These are phyloP conservation scores for Endoconidiophora laricicola DNA, from an alignment of 2,329 filamentous ascomycete genomes.

Conservation along the genomic window DNA sequence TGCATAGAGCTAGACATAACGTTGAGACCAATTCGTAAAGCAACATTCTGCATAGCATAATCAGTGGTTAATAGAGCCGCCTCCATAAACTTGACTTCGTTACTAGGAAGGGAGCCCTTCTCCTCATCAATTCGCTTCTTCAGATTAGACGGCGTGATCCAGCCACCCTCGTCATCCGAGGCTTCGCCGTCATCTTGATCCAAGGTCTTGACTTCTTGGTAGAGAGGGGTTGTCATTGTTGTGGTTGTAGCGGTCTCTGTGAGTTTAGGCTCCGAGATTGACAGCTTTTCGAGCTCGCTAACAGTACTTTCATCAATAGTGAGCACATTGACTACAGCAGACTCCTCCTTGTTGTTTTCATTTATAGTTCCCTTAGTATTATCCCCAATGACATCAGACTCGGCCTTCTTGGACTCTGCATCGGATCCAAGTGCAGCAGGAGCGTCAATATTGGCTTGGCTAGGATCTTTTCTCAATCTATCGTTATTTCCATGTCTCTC, in stretches of 20 bases:
- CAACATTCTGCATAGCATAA: constrained; percentile 95
- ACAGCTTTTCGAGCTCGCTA: constrained; percentile 3
- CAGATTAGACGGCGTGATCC: constrained; percentile 91
- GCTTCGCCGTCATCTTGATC: constrained; percentile 15
- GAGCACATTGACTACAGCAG: background rate
- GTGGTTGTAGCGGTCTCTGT: background rate
- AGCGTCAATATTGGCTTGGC: constrained; percentile 9
- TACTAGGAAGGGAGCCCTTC: constrained; percentile 23
- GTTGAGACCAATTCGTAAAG: constrained; percentile 86
- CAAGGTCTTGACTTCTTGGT: background rate
- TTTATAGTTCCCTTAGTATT: too few species aligned
- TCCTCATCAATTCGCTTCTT: constrained; percentile 66
- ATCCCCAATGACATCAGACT: constrained; percentile 7
- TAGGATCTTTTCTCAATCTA: constrained; percentile 9
- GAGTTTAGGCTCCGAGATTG: background rate
- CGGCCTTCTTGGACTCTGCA: constrained; percentile 15
- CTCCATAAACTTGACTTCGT: constrained; percentile 46
- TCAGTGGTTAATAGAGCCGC: constrained; percentile 88
- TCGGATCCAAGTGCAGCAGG: constrained; percentile 11
- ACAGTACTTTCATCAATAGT: background rate
- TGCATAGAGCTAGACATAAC: constrained; percentile 64
- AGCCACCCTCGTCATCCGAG: constrained; percentile 38
- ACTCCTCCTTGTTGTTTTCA: background rate
- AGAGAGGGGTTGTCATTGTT: background rate
- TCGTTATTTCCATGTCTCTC: constrained; percentile 53